Conservation (phyloP, 208 protist species). For the Herpetomonas tarakana region DNA sequence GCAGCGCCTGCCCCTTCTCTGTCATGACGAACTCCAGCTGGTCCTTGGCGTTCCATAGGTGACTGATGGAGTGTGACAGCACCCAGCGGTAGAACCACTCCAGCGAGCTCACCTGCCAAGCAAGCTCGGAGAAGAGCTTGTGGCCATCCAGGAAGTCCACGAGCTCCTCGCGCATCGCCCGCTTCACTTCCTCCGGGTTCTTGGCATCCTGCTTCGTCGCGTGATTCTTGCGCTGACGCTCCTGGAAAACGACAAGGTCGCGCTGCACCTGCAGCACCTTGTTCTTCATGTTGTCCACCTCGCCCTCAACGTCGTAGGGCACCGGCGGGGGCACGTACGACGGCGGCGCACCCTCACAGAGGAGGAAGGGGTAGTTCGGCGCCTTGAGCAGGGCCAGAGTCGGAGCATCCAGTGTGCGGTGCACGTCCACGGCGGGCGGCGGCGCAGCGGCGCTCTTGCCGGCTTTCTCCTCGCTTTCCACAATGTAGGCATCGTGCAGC, state of each 20-base stretch:
- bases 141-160: conserved; percentile 51
- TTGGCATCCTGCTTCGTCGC: not conserved
- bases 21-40: conserved; percentile 77
- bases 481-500: conserved; percentile 50
- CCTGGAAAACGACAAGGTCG: conserved; percentile 32
- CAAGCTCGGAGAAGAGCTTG: conserved; percentile 53
- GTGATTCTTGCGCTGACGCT: conserved; percentile 3
- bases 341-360: conserved; percentile 79
- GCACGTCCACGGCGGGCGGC: conserved; percentile 20
- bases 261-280: conserved; percentile 56
- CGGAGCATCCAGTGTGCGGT: conserved; percentile 67
- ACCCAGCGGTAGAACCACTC: conserved; percentile 87
- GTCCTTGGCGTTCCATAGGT: conserved; percentile 66
- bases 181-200: not conserved
- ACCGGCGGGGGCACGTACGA: conserved; percentile 72
- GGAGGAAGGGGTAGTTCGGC: conserved; percentile 73
- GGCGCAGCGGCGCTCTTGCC: conserved; percentile 2
- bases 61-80: conserved; percentile 69
- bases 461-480: conserved; percentile 8
- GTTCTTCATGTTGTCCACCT: conserved; percentile 47
- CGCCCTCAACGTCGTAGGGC: conserved; percentile 68
- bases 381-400: conserved; percentile 62
- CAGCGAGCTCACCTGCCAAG: conserved; percentile 66
- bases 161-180: conserved; percentile 27
- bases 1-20: conserved; percentile 36